Base-by-base conservation (phyloP, 2,329 filamentous ascomycete species). In the Botryotinia globosa region DNA sequence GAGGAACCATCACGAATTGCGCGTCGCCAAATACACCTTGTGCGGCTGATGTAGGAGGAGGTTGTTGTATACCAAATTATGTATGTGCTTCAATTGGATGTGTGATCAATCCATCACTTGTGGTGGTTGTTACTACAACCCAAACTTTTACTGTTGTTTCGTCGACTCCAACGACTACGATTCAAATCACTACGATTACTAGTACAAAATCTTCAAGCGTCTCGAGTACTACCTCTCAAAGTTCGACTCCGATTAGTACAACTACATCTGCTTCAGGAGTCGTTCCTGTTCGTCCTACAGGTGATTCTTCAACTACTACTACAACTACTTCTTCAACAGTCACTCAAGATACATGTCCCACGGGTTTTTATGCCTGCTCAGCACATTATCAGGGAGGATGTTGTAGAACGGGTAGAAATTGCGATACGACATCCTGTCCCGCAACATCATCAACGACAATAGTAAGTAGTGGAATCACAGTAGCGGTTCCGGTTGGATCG, bases 351-450 rank as follows among this genome's bases (percentile, higher is more conserved):
- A 77, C 82, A 77, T 98, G 95, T 78, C 95, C 95, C 0, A 94
- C 91, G 0, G 94, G 94, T 3, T 98, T 94, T 85, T 98, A 98
- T 82, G 91, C 93, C 68, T 98, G 95, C 82, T 88, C 91, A 3
- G 95, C 95, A 2, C 90, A 90, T 74, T 93, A 94, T 73, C 84
- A 87, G 2, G 94, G 92, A 22, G 94, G 94, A 32, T 98, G 95
- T 84, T 98, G 95, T 83, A 92, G 92, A 73, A 94, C 93, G 0
- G 94, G 94, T 2, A 89, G 94, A 32, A 88, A 97, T 82, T 98
- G 95, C 82, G 88, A 91, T 74, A 91, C 90, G 0, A 92, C 92
- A 0, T 92, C 91, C 10, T 98, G 95, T 78, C 92, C 93, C 0
- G 82, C 88, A 0, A 83, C 85, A 0, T 78, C 85, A 14, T 87